phyloP scores from a whole-genome alignment of 139 green algal species.

The Ulvella scutata region DNA sequence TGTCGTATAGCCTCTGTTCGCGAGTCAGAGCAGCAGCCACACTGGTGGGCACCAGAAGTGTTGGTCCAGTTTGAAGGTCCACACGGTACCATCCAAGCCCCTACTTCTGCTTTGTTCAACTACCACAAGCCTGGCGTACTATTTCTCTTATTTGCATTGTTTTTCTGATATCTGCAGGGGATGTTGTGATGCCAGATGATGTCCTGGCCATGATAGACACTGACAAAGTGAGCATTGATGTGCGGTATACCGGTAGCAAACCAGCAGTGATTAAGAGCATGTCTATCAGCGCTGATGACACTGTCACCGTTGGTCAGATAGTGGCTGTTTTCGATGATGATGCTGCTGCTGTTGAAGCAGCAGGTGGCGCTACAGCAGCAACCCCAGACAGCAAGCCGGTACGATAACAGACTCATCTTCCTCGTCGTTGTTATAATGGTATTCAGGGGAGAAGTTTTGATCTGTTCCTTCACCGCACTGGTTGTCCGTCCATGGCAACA shows the following conservation, averaged over 20 bases:
- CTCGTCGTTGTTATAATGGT: neutral
- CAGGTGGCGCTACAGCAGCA: neutral
- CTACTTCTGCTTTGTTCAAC: too few species aligned
- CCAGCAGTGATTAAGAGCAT: conserved; percentile 32
- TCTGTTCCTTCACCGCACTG: neutral
- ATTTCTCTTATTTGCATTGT: neutral
- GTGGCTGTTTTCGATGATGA: conserved; percentile 53
- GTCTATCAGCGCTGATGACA: conserved; percentile 59
- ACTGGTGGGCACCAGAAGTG: too few species aligned
- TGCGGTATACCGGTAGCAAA: conserved; percentile 52
- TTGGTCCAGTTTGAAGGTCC: too few species aligned
- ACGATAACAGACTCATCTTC: neutral
- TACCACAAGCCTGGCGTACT: too few species aligned
- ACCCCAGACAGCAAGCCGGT: neutral
- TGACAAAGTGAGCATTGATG: conserved; percentile 90
- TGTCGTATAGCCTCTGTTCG: too few species aligned
- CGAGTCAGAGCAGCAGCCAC: too few species aligned
- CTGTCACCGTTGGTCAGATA: conserved; percentile 70
- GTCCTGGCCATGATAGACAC: conserved; percentile 96
- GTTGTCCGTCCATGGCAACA: too few species aligned
- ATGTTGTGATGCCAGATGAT: conserved; percentile 79
- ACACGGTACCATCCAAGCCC: too few species aligned
- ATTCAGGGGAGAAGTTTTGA: neutral
- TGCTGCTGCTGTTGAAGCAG: conserved; percentile 15
- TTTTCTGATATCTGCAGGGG: conserved; percentile 27